Evolutionary conservation across 1,284 basidiomycete genomes (phyloP).

Genomic region (Trametes sp.): DNA sequence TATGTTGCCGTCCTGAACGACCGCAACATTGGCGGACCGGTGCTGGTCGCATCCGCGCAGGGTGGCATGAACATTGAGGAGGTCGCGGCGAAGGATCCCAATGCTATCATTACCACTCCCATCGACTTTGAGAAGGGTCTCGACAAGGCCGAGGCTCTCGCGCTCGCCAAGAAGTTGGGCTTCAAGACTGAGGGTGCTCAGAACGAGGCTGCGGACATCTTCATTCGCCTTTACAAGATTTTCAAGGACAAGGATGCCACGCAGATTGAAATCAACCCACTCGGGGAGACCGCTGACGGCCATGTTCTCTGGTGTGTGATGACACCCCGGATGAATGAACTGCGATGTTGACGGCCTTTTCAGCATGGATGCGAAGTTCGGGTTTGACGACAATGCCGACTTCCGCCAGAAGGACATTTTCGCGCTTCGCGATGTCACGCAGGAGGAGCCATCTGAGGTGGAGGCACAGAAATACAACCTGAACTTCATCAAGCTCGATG

Average conservation of each 20-base stretch:
- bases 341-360: too few species aligned
- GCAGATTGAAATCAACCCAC: conserved; percentile 99
- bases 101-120: conserved; percentile 95
- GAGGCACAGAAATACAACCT: conserved; percentile 94
- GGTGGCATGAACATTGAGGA: conserved; percentile 99
- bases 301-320: conserved; percentile 89
- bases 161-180: conserved; percentile 90
- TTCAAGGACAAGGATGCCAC: conserved; percentile 99
- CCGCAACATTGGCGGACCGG: conserved; percentile 88
- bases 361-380: conserved; percentile 99
- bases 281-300: conserved; percentile 95
- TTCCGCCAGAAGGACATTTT: conserved; percentile 97
- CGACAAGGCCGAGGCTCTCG: conserved; percentile 74
- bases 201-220: conserved; percentile 90
- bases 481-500: conserved; percentile 99
- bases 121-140: conserved; percentile 92
- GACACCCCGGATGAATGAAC: too few species aligned
- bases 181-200: conserved; percentile 81
- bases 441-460: conserved; percentile 98
- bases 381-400: conserved; percentile 99
- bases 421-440: conserved; percentile 88
- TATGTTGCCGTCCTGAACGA: conserved; percentile 98
- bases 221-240: conserved; percentile 94
- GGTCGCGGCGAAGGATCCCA: conserved; percentile 96
- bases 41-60: conserved; percentile 93